Evolutionary conservation across 148 eudicot species (phyloP), one percentile per base, ranked within the genome.

Genomic region (Silene conica): DNA sequence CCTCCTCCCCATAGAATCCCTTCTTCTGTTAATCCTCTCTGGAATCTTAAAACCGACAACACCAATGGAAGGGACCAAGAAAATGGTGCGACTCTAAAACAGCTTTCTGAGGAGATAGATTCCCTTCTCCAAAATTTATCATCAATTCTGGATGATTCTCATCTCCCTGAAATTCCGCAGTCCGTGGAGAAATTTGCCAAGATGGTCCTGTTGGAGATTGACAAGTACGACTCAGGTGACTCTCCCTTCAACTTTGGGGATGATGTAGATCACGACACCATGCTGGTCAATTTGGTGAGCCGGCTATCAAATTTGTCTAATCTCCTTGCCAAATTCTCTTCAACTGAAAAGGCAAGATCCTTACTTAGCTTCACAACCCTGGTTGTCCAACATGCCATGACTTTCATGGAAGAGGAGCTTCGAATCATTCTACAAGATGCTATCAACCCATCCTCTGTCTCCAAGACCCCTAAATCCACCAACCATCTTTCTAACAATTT

Each of bases 351-450:
- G 22, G 55, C 63, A 18, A 50, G 13, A 5, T 21, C 41, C 1
- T 28, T 50, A 31, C 66, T 52, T 25, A 60, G 59, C 60, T 58
- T 62, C 54, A 67, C 74, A 0, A 72, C 68, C 25, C 43, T 72
- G 7, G 70, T 80, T 58, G 72, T 83, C 12, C 86, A 83, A n/a
- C 76, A 65, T 31, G 79, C 81, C 12, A 80, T 83, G 86, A 46
- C 46, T 7, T 55, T 75, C 62, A 80, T 83, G 82, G 86, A 84
- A 77, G 86, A 84, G 55, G 84, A 84, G 75, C 67, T 84, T 4
- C 85, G 85, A 25, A 28, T 65, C 15, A 69, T 82, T 58, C 73
- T 85, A 20, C 83, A 82, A 31, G 83, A 80, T 22, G 58, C 79
- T 20, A 57, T 28, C 16, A 59, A 23, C 41, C 48, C 63, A 28